Conservation (phyloP, 1,284 basidiomycete species). For the Fomitiporia mediterranea region DNA sequence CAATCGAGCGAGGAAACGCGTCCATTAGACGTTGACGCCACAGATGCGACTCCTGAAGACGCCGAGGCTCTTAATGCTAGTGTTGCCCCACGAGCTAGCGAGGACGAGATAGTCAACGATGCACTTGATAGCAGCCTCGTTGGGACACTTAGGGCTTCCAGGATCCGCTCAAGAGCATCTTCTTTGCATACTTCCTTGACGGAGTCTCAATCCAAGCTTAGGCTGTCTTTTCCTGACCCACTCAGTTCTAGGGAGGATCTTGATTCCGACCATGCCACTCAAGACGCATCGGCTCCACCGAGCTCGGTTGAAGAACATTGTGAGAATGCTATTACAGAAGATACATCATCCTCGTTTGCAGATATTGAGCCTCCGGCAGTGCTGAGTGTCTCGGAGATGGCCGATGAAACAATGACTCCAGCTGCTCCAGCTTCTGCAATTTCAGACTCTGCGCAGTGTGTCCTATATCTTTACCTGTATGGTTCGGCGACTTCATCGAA, state of each 20-base stretch:
- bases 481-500: conserved; percentile 18
- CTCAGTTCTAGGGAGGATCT: conserved; percentile 13
- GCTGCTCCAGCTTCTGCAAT: not conserved
- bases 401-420: conserved; percentile 8
- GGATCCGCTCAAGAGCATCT: conserved; percentile 12
- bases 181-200: conserved; percentile 16
- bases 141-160: conserved; percentile 16
- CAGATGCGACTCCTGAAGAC: conserved; percentile 2
- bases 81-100: conserved; percentile 5
- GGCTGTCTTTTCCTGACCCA: conserved; percentile 21
- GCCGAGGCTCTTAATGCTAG: conserved; percentile 11
- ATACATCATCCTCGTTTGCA: conserved; percentile 11
- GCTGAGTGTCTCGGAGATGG: conserved; percentile 10
- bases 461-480: conserved; percentile 13
- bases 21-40: conserved; percentile 7
- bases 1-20: conserved; percentile 1
- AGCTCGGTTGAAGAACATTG: conserved; percentile 7
- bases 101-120: conserved; percentile 14
- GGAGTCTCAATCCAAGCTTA: conserved; percentile 21
- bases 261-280: not conserved
- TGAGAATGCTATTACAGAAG: conserved; percentile 7
- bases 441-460: conserved; percentile 6
- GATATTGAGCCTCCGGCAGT: conserved; percentile 13
- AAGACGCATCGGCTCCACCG: not conserved
- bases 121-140: conserved; percentile 17